Base-by-base conservation (phyloP, 73 alveolate species). In the Paramecium sexaurelia region DNA sequence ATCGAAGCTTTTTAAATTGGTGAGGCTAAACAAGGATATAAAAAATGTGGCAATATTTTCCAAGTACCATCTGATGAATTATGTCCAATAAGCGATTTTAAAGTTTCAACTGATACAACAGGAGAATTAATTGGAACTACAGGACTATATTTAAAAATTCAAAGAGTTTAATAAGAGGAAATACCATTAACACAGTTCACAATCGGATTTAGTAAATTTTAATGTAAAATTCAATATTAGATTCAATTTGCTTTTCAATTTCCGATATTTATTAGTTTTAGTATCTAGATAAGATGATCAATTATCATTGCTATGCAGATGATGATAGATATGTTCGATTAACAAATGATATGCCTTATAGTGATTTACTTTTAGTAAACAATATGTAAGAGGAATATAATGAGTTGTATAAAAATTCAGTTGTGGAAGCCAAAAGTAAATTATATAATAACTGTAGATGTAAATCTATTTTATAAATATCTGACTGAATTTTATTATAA, bases 41-140 rank as follows among this genome's bases (percentile, higher is more conserved):
- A 37, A 71, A 71, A 37, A 37, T 71, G 86, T 36, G 86, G 57
- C 0, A 17, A 71, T 71, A 8, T 35, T n/a, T 71, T 9, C 2
- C 4, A 32, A 36, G 39, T 71, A 13, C 86, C 66, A 35, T 15
- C 55, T 36, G 10, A 19, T 20, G 86, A 71, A 19, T 29, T 0
- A 11, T 71, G 86, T 71, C 86, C 86, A 71, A 71, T 71, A 1
- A 35, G 56, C 11, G 39, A 26, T 61, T 61, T 61, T 61, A 15
- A 41, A 22, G 26, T 61, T 11, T 10, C 47, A 0, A 26, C 83
- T 9, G 26, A 61, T 29, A 1, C 24, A 61, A 61, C 83, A 26
- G 47, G 67, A n/a, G 11, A n/a, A 20, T 26, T 15, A 0, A 61
- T 61, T 29, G 83, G 83, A 61, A 61, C 83, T 24, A 61, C 47